phyloP scores from a whole-genome alignment of 306 rosid genomes.

The Gleditsia sinensis region DNA sequence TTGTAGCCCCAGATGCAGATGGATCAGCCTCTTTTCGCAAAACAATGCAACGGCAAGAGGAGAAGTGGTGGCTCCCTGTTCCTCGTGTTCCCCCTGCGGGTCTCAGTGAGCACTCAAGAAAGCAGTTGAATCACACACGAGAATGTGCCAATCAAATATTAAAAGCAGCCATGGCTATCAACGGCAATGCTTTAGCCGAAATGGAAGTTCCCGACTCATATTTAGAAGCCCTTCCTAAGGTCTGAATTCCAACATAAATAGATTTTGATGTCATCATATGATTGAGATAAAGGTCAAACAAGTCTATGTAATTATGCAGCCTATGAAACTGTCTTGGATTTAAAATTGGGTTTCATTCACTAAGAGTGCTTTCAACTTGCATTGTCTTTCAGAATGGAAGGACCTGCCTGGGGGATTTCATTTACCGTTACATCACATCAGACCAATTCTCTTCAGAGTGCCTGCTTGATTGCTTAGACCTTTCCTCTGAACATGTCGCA shows the following conservation, averaged over 20 bases:
- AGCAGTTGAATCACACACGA: constrained; percentile 75
- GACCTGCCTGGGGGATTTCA: constrained; percentile 84
- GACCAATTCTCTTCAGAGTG: constrained; percentile 79
- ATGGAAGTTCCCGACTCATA: constrained; percentile 94
- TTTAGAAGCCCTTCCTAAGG: constrained; percentile 87
- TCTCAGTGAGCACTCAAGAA: constrained; percentile 71
- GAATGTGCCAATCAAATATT: constrained; percentile 82
- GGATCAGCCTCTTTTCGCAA: constrained; percentile 84
- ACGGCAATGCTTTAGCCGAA: constrained; percentile 70
- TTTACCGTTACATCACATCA: constrained; percentile 82
- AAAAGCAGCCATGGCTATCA: constrained; percentile 90
- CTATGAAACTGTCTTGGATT: too few species aligned
- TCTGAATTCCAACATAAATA: constrained; percentile 21
- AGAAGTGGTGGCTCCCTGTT: constrained; percentile 98
- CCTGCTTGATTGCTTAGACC: constrained; percentile 88
- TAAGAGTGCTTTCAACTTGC: background rate
- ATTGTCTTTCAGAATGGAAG: constrained; percentile 71
- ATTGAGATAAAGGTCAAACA: background rate
- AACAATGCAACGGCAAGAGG: constrained; percentile 81
- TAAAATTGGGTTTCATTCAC: too few species aligned
- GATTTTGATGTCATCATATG: background rate
- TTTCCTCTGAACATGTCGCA: constrained; percentile 93
- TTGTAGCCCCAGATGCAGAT: constrained; percentile 66
- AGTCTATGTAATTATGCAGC: too few species aligned
- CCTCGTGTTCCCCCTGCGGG: constrained; percentile 87